Conservation (phyloP, 768 basidiomycete genomes). For the Hericium rajendrae region DNA sequence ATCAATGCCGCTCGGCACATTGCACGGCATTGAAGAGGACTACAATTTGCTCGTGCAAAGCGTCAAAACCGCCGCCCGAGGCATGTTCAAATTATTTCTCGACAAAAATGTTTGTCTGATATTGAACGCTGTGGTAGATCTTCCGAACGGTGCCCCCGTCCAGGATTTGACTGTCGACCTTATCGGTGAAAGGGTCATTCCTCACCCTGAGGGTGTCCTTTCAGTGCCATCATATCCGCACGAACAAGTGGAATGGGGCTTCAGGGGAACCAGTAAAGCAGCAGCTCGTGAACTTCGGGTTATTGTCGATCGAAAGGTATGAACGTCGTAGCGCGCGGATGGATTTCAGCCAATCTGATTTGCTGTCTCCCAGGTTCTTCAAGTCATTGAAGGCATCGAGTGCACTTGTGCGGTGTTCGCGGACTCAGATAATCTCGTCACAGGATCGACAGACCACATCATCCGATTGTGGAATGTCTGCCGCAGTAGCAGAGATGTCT, state of each 20-base stretch:
- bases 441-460: conserved; percentile 71
- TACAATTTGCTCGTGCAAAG: conserved; percentile 57
- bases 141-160: conserved; percentile 38
- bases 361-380: conserved; percentile 41
- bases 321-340: conserved; percentile 5
- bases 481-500: conserved; percentile 11
- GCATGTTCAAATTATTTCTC: conserved; percentile 23
- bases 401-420: conserved; percentile 74
- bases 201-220: conserved; percentile 50
- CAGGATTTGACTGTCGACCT: conserved; percentile 46
- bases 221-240: conserved; percentile 50
- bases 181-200: conserved; percentile 47
- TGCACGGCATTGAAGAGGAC: conserved; percentile 81
- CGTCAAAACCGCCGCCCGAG: conserved; percentile 38
- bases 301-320: conserved; percentile 52
- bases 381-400: conserved; percentile 66
- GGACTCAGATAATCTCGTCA: conserved; percentile 62
- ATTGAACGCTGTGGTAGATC: conserved; percentile 20
- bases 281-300: conserved; percentile 50
- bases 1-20: conserved; percentile 58
- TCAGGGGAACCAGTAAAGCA: conserved; percentile 21
- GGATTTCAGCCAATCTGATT: neutral
- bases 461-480: conserved; percentile 75
- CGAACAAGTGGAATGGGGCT: conserved; percentile 65
- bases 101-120: neutral